Conservation (phyloP, 2,329 filamentous ascomycete genomes). For the Cladophialophora chaetospira region DNA sequence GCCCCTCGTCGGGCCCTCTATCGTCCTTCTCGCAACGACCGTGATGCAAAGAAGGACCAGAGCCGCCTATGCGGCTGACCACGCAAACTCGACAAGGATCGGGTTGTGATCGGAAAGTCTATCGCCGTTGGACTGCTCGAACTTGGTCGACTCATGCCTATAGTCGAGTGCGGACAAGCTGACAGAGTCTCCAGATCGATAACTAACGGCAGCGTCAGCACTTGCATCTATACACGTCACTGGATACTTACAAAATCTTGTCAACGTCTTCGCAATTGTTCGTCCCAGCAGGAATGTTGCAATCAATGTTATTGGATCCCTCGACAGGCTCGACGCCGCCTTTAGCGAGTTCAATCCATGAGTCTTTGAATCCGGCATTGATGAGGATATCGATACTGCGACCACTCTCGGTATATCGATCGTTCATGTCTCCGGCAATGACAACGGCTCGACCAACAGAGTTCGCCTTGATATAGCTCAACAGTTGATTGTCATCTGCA, state of each 20-base stretch:
- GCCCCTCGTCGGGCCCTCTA: no score
- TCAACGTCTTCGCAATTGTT: slow-evolving; percentile 66
- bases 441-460: slow-evolving; percentile 64
- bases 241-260: slow-evolving; percentile 55
- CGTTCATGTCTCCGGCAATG: slow-evolving; percentile 67
- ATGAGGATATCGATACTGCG: slow-evolving; percentile 58
- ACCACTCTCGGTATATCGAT: slow-evolving; percentile 60
- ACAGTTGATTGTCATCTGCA: slow-evolving; percentile 62
- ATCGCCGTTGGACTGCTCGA: slow-evolving; percentile 59
- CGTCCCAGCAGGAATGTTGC: slow-evolving; percentile 59
- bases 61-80: slow-evolving; percentile 1
- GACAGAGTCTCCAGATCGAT: slow-evolving; percentile 45
- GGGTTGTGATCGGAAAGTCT: slow-evolving; percentile 68
- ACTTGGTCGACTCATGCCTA: slow-evolving; percentile 57
- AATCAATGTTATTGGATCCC: slow-evolving; percentile 47
- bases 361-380: slow-evolving; percentile 58
- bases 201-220: background rate
- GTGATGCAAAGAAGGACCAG: no score
- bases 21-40: no score
- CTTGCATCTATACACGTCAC: slow-evolving; percentile 1
- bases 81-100: slow-evolving; percentile 40
- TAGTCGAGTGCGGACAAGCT: slow-evolving; percentile 51
- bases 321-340: slow-evolving; percentile 50
- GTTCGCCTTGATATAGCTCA: slow-evolving; percentile 58
- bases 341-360: slow-evolving; percentile 60